Evolutionary conservation across 805 yeast species (phyloP).

Genomic region (Yamadazyma phyllophila): DNA sequence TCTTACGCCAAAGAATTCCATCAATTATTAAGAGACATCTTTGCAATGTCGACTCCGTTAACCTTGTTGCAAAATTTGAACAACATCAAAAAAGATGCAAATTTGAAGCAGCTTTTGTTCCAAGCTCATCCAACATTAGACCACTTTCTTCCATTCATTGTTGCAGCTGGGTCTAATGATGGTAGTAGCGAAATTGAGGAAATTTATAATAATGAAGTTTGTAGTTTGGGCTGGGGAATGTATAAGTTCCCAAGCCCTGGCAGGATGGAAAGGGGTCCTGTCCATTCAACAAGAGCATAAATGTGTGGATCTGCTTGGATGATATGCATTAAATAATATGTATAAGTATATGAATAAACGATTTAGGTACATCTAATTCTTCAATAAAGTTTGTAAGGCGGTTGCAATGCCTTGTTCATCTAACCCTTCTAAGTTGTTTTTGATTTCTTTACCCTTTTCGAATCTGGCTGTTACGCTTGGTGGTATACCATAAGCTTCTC

Average conservation of each 20-base stretch:
- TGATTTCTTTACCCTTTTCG: conserved; percentile 52
- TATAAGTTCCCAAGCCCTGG: conserved; percentile 40
- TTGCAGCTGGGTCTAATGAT: conserved; percentile 55
- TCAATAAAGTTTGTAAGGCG: conserved; percentile 40
- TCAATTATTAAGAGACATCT: conserved; percentile 37
- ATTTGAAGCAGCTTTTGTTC: conserved; percentile 31
- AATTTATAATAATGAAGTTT: conserved; percentile 42
- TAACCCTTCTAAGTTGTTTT: conserved; percentile 48
- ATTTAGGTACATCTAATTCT: conserved; percentile 18
- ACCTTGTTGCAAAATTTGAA: conserved; percentile 14
- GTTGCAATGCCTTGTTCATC: conserved; percentile 44
- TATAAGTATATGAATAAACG: background rate
- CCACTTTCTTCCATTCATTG: conserved; percentile 67
- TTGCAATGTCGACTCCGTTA: conserved; percentile 12
- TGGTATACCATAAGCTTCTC: conserved; percentile 72
- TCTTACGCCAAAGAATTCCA: conserved; percentile 59
- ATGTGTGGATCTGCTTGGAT: background rate
- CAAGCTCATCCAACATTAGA: conserved; percentile 76
- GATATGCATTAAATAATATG: conserved; percentile 1
- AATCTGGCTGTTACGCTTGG: conserved; percentile 77
- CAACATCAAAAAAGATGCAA: conserved; percentile 14
- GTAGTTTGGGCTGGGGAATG: conserved; percentile 68
- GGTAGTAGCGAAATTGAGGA: conserved; percentile 41
- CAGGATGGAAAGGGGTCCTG: background rate
- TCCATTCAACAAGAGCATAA: background rate